Evolutionary conservation across 2,329 filamentous ascomycete species (phyloP).

Genomic region (Emericellopsis cladophorae): DNA sequence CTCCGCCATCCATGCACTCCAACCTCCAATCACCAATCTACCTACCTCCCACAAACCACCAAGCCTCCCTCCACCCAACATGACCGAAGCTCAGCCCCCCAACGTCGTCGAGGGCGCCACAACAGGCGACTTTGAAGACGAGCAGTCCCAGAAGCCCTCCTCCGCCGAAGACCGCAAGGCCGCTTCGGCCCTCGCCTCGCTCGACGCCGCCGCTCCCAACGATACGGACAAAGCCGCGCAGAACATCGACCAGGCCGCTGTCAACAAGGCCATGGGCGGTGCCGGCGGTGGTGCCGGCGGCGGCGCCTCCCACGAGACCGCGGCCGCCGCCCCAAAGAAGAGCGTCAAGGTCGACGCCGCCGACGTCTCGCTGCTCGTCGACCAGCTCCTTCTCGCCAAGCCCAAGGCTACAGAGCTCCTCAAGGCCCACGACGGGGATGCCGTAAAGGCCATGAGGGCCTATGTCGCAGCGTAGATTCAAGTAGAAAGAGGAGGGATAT

Average conservation of each 20-base stretch:
- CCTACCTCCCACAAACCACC: no score
- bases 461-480: slow-evolving; percentile 18
- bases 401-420: slow-evolving; percentile 63
- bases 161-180: slow-evolving; percentile 68
- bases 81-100: slow-evolving; percentile 50
- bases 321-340: slow-evolving; percentile 27
- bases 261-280: slow-evolving; percentile 59
- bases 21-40: no score
- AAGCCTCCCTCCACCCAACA: neutral
- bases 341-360: slow-evolving; percentile 62
- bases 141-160: slow-evolving; percentile 31
- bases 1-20: no score
- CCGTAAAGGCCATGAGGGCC: slow-evolving; percentile 52
- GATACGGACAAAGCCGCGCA: slow-evolving; percentile 1
- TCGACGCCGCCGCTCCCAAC: slow-evolving; percentile 39
- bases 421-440: slow-evolving; percentile 57
- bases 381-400: slow-evolving; percentile 61
- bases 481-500: no score
- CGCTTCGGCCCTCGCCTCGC: slow-evolving; percentile 57
- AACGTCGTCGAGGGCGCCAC: slow-evolving; percentile 47
- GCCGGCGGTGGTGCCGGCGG: slow-evolving; percentile 14
- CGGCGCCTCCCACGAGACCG: slow-evolving; percentile 11
- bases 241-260: slow-evolving; percentile 56
- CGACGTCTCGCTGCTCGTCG: slow-evolving; percentile 58
- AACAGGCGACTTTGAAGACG: slow-evolving; percentile 45